These are phyloP conservation scores for Polysphondylium violaceum DNA, from an alignment of 78 protist genomes.

Conservation along the genomic window DNA sequence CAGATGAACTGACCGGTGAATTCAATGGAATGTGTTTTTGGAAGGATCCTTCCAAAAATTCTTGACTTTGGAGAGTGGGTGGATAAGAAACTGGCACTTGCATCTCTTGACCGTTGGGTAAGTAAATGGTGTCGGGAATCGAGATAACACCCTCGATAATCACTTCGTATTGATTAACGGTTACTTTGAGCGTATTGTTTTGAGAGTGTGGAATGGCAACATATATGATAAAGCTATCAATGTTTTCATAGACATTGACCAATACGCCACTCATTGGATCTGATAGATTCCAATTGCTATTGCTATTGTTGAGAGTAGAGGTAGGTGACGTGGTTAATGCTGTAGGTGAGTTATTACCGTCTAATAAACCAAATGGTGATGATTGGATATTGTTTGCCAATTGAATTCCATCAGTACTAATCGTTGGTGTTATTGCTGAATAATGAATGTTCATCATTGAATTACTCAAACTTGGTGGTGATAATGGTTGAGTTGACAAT, in stretches of 20 bases:
- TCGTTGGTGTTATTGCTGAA: not conserved
- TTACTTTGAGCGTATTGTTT: conserved; percentile 22
- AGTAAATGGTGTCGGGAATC: conserved; percentile 38
- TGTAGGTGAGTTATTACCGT: not conserved
- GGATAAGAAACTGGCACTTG: not conserved
- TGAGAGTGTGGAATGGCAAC: conserved; percentile 66
- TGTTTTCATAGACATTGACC: conserved; percentile 54
- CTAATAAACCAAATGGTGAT: not conserved
- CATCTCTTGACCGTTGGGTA: conserved; percentile 54
- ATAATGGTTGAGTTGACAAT: not conserved
- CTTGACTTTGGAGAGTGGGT: conserved; percentile 31
- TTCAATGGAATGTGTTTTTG: conserved; percentile 21
- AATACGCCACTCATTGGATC: conserved; percentile 31
- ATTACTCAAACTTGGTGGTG: not conserved
- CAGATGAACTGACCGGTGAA: conserved; percentile 45
- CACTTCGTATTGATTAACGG: conserved; percentile 48
- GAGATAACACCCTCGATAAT: conserved; percentile 41
- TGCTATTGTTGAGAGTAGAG: not conserved
- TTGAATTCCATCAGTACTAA: not conserved
- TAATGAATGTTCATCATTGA: not conserved
- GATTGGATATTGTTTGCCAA: not conserved
- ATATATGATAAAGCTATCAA: conserved; percentile 42
- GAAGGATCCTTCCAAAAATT: conserved; percentile 46
- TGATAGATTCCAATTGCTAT: not conserved
- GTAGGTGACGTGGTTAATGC: not conserved